phyloP scores from a whole-genome alignment of 176 grass and related monocot genomes.

The Oryza nivara region DNA sequence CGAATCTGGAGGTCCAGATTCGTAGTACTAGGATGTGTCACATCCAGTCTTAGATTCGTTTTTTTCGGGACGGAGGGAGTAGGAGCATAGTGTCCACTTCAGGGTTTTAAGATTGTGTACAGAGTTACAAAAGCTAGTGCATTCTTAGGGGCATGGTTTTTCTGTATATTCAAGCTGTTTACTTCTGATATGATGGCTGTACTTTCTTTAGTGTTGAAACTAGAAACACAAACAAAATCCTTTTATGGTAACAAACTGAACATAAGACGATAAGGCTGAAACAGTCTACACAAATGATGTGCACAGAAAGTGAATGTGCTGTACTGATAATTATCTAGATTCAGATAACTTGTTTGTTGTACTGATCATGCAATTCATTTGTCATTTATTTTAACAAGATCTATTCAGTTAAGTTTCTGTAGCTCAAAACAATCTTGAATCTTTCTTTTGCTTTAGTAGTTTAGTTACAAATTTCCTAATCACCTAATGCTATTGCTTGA shows the following conservation, averaged over 20 bases:
- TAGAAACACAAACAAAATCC: background rate
- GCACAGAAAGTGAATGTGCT: background rate
- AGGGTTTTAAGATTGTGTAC: background rate
- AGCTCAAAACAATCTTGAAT: background rate
- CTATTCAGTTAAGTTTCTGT: conserved; percentile 4
- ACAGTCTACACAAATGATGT: background rate
- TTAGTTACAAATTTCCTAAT: background rate
- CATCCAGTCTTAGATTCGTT: too few species aligned
- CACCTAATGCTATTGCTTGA: background rate
- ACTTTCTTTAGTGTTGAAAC: background rate
- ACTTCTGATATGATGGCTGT: background rate
- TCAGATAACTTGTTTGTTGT: conserved; percentile 33
- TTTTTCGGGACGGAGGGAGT: too few species aligned
- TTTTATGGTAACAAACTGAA: conserved; percentile 12
- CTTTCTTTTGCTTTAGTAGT: background rate
- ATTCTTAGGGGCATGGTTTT: background rate
- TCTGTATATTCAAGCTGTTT: conserved; percentile 1
- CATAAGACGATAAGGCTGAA: background rate
- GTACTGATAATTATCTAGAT: background rate
- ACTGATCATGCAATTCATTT: background rate
- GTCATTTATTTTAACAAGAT: background rate
- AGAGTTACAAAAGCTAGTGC: background rate
- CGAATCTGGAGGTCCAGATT: too few species aligned
- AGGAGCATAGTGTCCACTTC: background rate
- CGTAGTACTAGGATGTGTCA: too few species aligned